Evolutionary conservation across 768 basidiomycete genomes (phyloP), one percentile per base, ranked within the genome.

Genomic region (Antrodiella citrinella): DNA sequence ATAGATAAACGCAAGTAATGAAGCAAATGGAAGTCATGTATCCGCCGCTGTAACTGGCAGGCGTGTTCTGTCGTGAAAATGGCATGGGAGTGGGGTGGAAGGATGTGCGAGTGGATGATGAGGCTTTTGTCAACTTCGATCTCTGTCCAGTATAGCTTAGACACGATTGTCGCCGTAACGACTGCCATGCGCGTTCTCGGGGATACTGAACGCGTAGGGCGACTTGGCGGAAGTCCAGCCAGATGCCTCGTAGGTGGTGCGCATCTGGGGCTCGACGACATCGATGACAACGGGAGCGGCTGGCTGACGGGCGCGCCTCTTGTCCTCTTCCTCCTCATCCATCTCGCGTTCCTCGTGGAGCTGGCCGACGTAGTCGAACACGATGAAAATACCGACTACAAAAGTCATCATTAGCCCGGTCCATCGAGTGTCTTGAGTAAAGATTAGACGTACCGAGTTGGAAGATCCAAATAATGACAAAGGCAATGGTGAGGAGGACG

Each of bases 291-390:
- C 54, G 35, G 41, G 41, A 22, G 51, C 38, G 24, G n/a, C 44
- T 40, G 40, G 48, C 26, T 13, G 30, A 19, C 41, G 41, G 9
- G 51, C 51, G 48, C 40, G 26, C 54, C 45, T 45, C 49, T 26
- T 24, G 26, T 4, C 26, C 48, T 52, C 47, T 44, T 59, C 53
- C 50, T 56, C 56, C 41, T 20, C 10, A 25, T 55, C 54, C 22
- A 35, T 47, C 20, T 45, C 58, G 50, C 69, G 64, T 61, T 82
- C 77, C 40, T 81, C 77, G 49, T 69, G 65, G 23, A 81, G 67
- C 60, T 82, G 78, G 22, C 72, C 68, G 21, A 73, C 70, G 54
- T 81, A 81, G 59, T 72, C 67, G 48, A 70, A 68, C 12, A 78
- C 73, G 47, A 81, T 70, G 52, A 78, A 63, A 62, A 72, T 76